Percentiles rank a stretch among this genome's conserved stretches.
Conservation (phyloP, 1,284 basidiomycete genomes). For the Earliella scabrosa region DNA sequence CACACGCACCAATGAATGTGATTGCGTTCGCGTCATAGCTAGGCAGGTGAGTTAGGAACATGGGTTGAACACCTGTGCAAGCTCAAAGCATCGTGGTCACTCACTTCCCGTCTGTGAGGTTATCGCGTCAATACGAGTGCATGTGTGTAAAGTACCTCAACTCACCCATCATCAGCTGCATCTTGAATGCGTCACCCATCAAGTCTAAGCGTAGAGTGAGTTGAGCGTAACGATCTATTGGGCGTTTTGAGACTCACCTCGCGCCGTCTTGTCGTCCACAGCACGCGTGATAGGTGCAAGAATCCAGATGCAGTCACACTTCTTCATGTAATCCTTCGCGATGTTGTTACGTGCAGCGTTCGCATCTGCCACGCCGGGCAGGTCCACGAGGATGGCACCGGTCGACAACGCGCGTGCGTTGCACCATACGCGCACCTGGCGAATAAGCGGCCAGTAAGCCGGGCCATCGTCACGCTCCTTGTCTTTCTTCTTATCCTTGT, state of each 20-base stretch:
- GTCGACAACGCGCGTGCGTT: conserved; percentile 53
- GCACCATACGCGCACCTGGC: conserved; percentile 63
- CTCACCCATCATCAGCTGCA: conserved; percentile 57
- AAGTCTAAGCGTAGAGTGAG: conserved; percentile 41
- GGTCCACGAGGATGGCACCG: conserved; percentile 61
- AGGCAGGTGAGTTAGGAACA: conserved; percentile 10
- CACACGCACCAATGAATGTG: conserved; percentile 56
- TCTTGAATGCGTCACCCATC: conserved; percentile 63
- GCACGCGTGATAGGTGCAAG: conserved; percentile 58
- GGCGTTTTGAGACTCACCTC: conserved; percentile 51
- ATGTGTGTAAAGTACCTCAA: no score
- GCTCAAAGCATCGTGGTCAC: conserved; percentile 23
- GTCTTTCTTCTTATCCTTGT: conserved; percentile 44
- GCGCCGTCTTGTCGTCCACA: conserved; percentile 62
- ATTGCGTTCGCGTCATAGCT: conserved; percentile 61
- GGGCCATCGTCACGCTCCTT: conserved; percentile 40
- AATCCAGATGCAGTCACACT: conserved; percentile 59
- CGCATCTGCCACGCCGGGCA: conserved; percentile 66
- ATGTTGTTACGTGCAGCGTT: conserved; percentile 61
- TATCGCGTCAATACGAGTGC: background rate
- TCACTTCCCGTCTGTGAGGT: conserved; percentile 52
- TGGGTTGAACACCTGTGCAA: background rate
- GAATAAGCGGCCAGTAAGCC: conserved; percentile 66
- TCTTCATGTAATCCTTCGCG: conserved; percentile 65
- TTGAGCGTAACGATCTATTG: no score